Base-by-base conservation (phyloP, 2,329 filamentous ascomycete genomes). In the Mycosphaerella sp. region DNA sequence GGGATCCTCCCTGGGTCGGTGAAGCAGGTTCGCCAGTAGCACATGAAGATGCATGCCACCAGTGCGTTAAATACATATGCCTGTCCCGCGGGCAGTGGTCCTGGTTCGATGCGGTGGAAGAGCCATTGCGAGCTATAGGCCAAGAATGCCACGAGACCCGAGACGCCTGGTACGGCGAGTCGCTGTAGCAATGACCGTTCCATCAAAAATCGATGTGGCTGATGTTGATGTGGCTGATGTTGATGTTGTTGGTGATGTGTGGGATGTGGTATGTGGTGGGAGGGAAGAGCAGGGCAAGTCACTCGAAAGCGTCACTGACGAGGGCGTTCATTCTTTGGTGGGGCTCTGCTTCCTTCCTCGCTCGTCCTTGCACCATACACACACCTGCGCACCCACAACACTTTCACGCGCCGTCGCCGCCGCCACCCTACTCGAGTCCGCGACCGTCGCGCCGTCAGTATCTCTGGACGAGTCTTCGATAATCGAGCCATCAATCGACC, bases 61-160 rank as follows among this genome's bases (percentile, higher is more conserved):
- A 87, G 74, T 34, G 67, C 51, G 72, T 93, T 92, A 73, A 91
- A 86, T 57, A 78, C 69, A 63, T 80, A 69, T 10, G 78, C 74
- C 69, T 92, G 77, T 53, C 71, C 69, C 53, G 67, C 70, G 3
- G 78, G 78, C 23, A 86, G 74, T 1, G 85, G 83, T 1, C 80
- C 82, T 1, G 78, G 76, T 34, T 81, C 77, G 57, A 80, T 67
- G 53, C 70, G 72, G 61, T 78, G 70, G 68, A 92, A 87, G 45
- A 92, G 75, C 67, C 77, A 79, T 71, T 92, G 88, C 4, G 87
- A 86, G 46, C 80, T 79, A 73, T 86, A 89, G 57, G 82, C 80
- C 3, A 91, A 78, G 66, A 89, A 87, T 50, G 73, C 66, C 55
- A 91, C 86, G 11, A 92, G 73, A 6, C 76, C 52, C 59, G 82